phyloP scores from a whole-genome alignment of 2,329 filamentous ascomycete genomes.

The Clarireedia homoeocarpa region DNA sequence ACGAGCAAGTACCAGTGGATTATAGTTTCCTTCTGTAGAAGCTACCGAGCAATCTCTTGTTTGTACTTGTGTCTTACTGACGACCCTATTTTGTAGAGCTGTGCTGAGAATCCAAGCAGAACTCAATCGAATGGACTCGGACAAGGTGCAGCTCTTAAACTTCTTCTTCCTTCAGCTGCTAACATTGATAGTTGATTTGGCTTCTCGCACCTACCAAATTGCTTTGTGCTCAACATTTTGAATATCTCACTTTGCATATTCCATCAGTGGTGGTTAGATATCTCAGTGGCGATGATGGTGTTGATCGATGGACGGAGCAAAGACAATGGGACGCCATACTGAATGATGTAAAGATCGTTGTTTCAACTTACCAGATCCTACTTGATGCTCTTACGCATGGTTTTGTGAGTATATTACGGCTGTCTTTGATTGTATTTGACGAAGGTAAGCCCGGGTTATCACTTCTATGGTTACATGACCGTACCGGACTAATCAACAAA shows the following conservation, averaged over 20 bases:
- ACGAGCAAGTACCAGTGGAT: background rate
- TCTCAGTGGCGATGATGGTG: conserved; percentile 48
- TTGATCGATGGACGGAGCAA: conserved; percentile 56
- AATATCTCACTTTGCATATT: conserved; percentile 52
- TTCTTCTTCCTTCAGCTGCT: background rate
- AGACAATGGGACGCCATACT: conserved; percentile 52
- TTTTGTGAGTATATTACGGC: conserved; percentile 46
- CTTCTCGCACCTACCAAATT: conserved; percentile 64
- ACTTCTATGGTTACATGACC: background rate
- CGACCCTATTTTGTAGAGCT: conserved; percentile 31
- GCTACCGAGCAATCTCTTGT: background rate
- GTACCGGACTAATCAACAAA: background rate
- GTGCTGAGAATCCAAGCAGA: conserved; percentile 60
- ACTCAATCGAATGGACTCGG: conserved; percentile 43
- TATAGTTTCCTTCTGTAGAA: background rate
- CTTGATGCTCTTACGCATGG: conserved; percentile 54
- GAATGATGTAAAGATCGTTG: conserved; percentile 46
- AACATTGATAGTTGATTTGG: conserved; percentile 49
- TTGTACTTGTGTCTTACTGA: background rate
- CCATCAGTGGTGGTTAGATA: conserved; percentile 43
- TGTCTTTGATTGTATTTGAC: conserved; percentile 57
- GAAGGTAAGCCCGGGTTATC: conserved; percentile 41
- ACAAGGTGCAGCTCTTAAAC: conserved; percentile 40
- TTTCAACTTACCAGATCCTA: conserved; percentile 54
- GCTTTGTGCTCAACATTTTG: conserved; percentile 58